Conservation (phyloP, 2,329 filamentous ascomycete genomes). For the Talaromyces sp. region DNA sequence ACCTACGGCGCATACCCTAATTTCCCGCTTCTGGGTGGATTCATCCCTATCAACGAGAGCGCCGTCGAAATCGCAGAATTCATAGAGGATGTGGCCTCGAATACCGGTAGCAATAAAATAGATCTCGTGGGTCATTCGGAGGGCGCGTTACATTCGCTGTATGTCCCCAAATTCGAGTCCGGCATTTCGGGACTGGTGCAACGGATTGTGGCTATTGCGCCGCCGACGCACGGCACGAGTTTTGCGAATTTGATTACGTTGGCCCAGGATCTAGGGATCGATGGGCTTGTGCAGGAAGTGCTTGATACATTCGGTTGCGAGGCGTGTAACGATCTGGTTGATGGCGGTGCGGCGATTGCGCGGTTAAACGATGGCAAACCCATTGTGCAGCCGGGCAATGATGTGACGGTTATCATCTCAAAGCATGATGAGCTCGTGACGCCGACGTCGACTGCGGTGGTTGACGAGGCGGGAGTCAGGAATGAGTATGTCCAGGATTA, state of each 20-base stretch:
- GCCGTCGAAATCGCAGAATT: conserved; percentile 41
- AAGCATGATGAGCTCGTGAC: conserved; percentile 36
- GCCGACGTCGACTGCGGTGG: conserved; percentile 30
- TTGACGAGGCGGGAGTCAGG: conserved; percentile 32
- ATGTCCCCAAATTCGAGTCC: conserved; percentile 39
- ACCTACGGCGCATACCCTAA: conserved; percentile 42
- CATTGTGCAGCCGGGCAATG: conserved; percentile 35
- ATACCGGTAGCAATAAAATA: conserved; percentile 35
- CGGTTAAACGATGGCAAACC: conserved; percentile 33
- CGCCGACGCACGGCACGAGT: conserved; percentile 34
- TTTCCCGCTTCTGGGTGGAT: conserved; percentile 40
- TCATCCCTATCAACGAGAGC: conserved; percentile 39
- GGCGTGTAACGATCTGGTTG: conserved; percentile 34
- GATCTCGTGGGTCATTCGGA: conserved; percentile 46
- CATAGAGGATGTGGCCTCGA: conserved; percentile 39
- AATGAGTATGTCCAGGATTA: conserved; percentile 35
- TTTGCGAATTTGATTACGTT: conserved; percentile 30
- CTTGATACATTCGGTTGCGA: conserved; percentile 31
- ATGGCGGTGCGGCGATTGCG: conserved; percentile 28
- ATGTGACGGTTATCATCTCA: conserved; percentile 35
- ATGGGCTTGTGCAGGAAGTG: conserved; percentile 18
- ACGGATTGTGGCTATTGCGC: conserved; percentile 36
- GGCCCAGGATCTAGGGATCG: conserved; percentile 24
- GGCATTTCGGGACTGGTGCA: conserved; percentile 30
- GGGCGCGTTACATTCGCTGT: conserved; percentile 42